Evolutionary conservation across 139 green algal genomes (phyloP), one percentile per base, ranked within the genome.

Genomic region (Eudorina sp.): DNA sequence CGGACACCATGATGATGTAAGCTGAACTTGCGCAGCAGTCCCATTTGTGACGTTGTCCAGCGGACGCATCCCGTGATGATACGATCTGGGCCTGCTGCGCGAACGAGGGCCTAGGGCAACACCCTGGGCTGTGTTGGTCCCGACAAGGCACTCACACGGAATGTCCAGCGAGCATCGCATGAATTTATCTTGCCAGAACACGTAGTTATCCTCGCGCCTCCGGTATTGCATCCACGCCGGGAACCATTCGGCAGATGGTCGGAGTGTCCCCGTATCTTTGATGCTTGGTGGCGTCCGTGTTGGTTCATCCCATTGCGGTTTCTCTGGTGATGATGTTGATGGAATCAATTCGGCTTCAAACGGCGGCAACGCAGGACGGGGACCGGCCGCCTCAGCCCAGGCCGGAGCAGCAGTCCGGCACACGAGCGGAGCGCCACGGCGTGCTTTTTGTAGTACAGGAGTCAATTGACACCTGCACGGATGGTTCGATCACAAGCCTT

Each of bases 141-240:
- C n/a, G n/a, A n/a, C n/a, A n/a, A 1, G n/a, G n/a, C n/a, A 70
- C 90, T 89, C 53, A 95, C 92, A 88, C 62, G 88, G 88, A 29
- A 95, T 92, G 31, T 95, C 91, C 23, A 92, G 36, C 14, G 91
- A 93, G 88, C 87, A 92, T 25, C 91, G 70, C 46, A 70, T 84
- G 72, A 95, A 93, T 76, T 95, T 95, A 78, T 95, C 91, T 36
- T 91, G 70, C 92, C 92, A 95, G 68, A 95, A 95, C 19, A 94
- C 88, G 74, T 95, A 93, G 83, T 95, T 95, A 38, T 92, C 89
- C 34, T 94, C 91, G n/a, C 92, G 51, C 21, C 82, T 53, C 18
- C 92, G 85, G 41, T 95, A 95, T 41, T 90, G 70, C 92, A 95
- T 95, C 92, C 92, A 95, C 11, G 85, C 88, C 46, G 92, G 92